Evolutionary conservation across 306 rosid species (phyloP).

Genomic region (Canavalia gladiata): DNA sequence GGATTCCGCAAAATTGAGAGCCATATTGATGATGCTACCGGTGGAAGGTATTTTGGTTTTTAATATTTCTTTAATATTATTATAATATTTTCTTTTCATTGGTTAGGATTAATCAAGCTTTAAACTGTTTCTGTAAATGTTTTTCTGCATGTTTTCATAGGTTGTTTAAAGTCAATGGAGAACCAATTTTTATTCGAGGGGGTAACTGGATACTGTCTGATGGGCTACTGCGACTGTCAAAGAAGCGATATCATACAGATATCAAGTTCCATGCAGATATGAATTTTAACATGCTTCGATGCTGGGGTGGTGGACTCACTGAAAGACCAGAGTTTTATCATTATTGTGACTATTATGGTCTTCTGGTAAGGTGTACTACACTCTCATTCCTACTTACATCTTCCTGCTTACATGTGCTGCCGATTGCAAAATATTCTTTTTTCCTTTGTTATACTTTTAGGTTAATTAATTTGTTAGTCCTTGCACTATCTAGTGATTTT

Average conservation of each 20-base stretch:
- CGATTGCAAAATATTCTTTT: slow-evolving; percentile 1
- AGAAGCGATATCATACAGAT: slow-evolving; percentile 84
- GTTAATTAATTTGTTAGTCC: too few species aligned
- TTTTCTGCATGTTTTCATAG: slow-evolving; percentile 53
- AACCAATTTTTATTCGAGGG: slow-evolving; percentile 89
- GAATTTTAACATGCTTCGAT: slow-evolving; percentile 97
- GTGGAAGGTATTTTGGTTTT: slow-evolving; percentile 75
- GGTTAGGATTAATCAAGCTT: slow-evolving; percentile 2
- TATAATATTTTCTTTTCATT: not conserved
- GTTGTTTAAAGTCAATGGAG: slow-evolving; percentile 97
- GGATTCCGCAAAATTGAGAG: slow-evolving; percentile 96
- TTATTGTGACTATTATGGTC: slow-evolving; percentile 89
- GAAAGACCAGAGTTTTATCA: slow-evolving; percentile 96
- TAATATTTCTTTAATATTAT: not conserved
- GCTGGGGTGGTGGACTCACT: slow-evolving; percentile 96
- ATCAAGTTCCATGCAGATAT: slow-evolving; percentile 95
- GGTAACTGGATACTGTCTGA: slow-evolving; percentile 99
- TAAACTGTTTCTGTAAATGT: slow-evolving; percentile 1
- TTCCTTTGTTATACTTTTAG: not conserved
- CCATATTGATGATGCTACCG: slow-evolving; percentile 77
- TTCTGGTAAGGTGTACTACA: slow-evolving; percentile 67
- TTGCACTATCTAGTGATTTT: too few species aligned
- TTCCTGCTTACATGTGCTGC: slow-evolving; percentile 25
- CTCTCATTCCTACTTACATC: slow-evolving; percentile 36
- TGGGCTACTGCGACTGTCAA: slow-evolving; percentile 88